Evolutionary conservation across 2,329 filamentous ascomycete species (phyloP).

Genomic region (Fusarium agapanthi): DNA sequence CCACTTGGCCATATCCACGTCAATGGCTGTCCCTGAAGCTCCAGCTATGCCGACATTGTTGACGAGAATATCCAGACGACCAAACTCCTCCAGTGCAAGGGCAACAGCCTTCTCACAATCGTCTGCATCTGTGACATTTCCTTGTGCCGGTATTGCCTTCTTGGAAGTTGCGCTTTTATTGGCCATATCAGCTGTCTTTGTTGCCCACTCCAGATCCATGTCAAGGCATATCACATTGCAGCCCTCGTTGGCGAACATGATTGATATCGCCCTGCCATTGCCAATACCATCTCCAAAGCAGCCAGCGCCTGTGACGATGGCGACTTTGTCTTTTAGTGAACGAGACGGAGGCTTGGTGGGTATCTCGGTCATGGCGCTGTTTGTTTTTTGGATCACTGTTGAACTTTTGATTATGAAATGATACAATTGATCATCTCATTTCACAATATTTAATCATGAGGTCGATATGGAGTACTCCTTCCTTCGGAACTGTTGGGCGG

Average conservation of each 20-base stretch:
- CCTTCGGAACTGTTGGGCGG: not conserved
- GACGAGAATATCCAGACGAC: slow-evolving; percentile 68
- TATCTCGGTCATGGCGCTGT: slow-evolving; percentile 7
- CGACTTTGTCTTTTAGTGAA: slow-evolving; percentile 48
- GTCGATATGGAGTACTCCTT: not conserved
- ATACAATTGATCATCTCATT: not conserved
- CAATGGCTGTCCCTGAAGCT: slow-evolving; percentile 65
- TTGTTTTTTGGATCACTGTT: not conserved
- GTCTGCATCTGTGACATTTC: slow-evolving; percentile 62
- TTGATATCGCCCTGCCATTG: slow-evolving; percentile 66
- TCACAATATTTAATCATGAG: not conserved
- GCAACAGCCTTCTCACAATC: slow-evolving; percentile 59
- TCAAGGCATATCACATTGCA: slow-evolving; percentile 68
- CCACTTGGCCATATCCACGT: slow-evolving; percentile 68
- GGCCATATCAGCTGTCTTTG: slow-evolving; percentile 64
- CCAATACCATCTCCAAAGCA: slow-evolving; percentile 65
- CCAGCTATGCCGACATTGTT: slow-evolving; percentile 73
- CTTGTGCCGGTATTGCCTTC: slow-evolving; percentile 53
- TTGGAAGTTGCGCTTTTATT: slow-evolving; percentile 49
- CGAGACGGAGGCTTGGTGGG: slow-evolving; percentile 20
- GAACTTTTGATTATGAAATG: not conserved
- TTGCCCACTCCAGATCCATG: slow-evolving; percentile 57
- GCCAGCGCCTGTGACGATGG: slow-evolving; percentile 69
- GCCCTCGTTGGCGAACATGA: slow-evolving; percentile 67
- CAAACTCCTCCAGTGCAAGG: slow-evolving; percentile 57